Base-by-base conservation (phyloP, 2,329 filamentous ascomycete species). In the Aphanocladium album region DNA sequence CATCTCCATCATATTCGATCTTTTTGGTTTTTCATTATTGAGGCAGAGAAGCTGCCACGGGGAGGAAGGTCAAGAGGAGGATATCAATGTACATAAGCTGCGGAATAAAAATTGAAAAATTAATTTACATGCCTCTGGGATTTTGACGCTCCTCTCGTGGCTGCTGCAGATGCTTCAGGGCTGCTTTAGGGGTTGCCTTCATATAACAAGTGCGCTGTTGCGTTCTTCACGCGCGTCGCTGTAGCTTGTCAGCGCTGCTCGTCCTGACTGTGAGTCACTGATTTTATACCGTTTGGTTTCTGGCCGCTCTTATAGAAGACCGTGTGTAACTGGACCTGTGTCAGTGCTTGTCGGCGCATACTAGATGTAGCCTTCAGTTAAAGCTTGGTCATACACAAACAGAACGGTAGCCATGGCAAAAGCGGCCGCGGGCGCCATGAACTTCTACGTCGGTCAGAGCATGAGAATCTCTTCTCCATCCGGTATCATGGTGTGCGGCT, bases 361-460 rank as follows among this genome's bases (percentile, higher is more conserved):
- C 19, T 50, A 56, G 65, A 62, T 59, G 64, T 61, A 61, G 62
- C 64, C 64, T 16, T 37, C 14, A 37, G 45, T 63, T 60, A 25
- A 39, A 9, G 9, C 30, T 30, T 30, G 5, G 52, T 46, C 74
- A 67, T 70, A 79, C 72, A 77, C 78, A 61, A 83, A 79, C 23
- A 83, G 71, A 14, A 83, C 68, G 51, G 75, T 72, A 3, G 81
- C 81, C 81, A 83, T 83, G 19, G 78, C 79, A 62, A 82, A 82
- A 43, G 81, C 81, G 19, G 81, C 81, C 23, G 79, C 69, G 9
- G 81, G 81, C 57, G 79, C 79, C 62, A 79, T 77, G 60, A 83
- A 71, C 41, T 72, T 77, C 78, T 80, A 50, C 41, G n/a, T 17
- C n/a, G 1, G 41, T 56, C 30, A 14, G 11, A 41, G 21, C 21